phyloP scores from a whole-genome alignment of 169 alveolate genomes.

The Plasmodium reichenowi region DNA sequence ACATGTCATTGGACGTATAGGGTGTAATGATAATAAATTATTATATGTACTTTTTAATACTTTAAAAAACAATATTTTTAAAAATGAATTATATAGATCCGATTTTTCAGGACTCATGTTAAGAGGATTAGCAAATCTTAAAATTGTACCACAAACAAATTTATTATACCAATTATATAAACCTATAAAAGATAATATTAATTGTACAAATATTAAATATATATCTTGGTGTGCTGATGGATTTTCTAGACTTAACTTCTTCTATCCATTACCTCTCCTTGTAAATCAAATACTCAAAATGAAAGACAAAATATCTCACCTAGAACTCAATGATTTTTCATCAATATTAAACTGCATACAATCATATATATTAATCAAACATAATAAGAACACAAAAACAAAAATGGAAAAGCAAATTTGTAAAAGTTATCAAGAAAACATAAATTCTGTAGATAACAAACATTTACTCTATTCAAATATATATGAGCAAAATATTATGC shows the following conservation, averaged over 20 bases:
- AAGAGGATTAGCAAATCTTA: slow-evolving; percentile 83
- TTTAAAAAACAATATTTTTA: slow-evolving; percentile 62
- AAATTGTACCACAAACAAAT: slow-evolving; percentile 80
- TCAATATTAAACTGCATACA: slow-evolving; percentile 83
- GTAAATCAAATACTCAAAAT: slow-evolving; percentile 81
- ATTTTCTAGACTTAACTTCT: slow-evolving; percentile 79
- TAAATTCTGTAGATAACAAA: no score
- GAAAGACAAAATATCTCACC: slow-evolving; percentile 78
- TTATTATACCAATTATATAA: slow-evolving; percentile 79
- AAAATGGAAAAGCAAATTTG: no score
- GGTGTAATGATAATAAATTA: slow-evolving; percentile 81
- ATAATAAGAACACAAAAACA: slow-evolving; percentile 9
- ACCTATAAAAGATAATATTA: slow-evolving; percentile 74
- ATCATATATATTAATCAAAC: slow-evolving; percentile 77
- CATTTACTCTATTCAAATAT: no score
- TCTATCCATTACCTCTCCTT: slow-evolving; percentile 78
- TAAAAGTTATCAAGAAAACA: no score
- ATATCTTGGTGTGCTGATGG: slow-evolving; percentile 85
- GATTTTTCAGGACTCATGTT: slow-evolving; percentile 82
- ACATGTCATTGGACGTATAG: slow-evolving; percentile 85
- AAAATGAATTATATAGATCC: slow-evolving; percentile 80
- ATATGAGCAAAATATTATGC: no score
- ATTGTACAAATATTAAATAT: slow-evolving; percentile 83
- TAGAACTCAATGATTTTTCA: slow-evolving; percentile 84
- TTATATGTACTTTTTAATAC: slow-evolving; percentile 78